Percentiles rank a stretch among this genome's conserved stretches.
phyloP scores from a whole-genome alignment of 2,329 filamentous ascomycete species.

The Fusarium phyllophilum region DNA sequence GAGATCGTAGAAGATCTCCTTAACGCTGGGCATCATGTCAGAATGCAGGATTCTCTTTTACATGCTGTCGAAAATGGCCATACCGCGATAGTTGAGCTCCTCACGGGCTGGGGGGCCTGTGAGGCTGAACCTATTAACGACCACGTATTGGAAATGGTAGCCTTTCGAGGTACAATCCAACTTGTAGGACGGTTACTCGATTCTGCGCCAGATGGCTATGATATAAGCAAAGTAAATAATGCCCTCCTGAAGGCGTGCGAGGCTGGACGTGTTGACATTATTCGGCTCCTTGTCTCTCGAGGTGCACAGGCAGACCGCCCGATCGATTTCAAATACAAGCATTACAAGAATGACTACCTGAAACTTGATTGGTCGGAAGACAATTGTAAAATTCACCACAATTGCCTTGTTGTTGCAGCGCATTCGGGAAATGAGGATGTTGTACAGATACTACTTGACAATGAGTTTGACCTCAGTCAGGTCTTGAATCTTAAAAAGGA shows the following conservation, averaged over 20 bases:
- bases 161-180: background rate
- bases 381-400: too few species aligned
- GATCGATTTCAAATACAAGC: too few species aligned
- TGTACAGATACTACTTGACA: background rate
- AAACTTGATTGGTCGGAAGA: too few species aligned
- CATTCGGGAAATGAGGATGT: background rate
- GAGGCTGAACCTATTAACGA: background rate
- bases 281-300: background rate
- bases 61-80: background rate
- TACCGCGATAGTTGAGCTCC: background rate
- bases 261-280: background rate
- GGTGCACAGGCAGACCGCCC: background rate
- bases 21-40: background rate
- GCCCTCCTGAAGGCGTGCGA: background rate
- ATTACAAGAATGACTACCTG: too few species aligned
- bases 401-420: background rate
- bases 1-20: background rate
- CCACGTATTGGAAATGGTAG: background rate
- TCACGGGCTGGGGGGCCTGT: too few species aligned
- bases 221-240: fast-evolving
- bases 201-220: background rate
- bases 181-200: background rate
- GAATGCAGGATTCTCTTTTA: fast-evolving
- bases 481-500: background rate
- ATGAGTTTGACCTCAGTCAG: background rate